phyloP scores from a whole-genome alignment of 768 basidiomycete genomes.

The Lactarius tabidus region DNA sequence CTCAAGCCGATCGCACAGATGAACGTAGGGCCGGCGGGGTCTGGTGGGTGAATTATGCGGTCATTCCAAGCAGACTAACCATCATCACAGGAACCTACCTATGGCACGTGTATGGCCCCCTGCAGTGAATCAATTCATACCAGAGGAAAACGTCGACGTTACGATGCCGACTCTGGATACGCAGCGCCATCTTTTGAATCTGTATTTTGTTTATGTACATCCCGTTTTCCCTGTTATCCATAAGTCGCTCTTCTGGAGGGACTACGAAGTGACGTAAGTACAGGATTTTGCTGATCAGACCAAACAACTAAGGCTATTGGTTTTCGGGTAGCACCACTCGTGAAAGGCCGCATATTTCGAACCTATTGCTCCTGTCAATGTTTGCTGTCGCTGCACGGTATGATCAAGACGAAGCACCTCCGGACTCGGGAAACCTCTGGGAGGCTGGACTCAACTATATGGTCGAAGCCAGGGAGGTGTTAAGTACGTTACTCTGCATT shows the following conservation, averaged over 20 bases:
- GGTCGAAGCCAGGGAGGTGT: constrained; percentile 53
- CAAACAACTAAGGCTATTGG: background rate
- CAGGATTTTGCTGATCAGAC: background rate
- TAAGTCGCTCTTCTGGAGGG: constrained; percentile 61
- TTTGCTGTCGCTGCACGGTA: constrained; percentile 81
- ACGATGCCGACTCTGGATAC: constrained; percentile 55
- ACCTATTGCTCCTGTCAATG: constrained; percentile 71
- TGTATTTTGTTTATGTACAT: constrained; percentile 83
- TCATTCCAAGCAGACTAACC: constrained; percentile 1
- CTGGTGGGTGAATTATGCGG: constrained; percentile 42
- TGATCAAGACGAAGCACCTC: constrained; percentile 43
- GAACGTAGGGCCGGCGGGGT: constrained; percentile 64
- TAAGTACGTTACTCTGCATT: constrained; percentile 45
- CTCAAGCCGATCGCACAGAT: constrained; percentile 59
- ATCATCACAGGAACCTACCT: constrained; percentile 52
- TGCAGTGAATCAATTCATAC: constrained; percentile 41
- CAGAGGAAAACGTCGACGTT: constrained; percentile 43
- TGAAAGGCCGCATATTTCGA: constrained; percentile 52
- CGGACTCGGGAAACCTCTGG: constrained; percentile 56
- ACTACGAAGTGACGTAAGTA: constrained; percentile 40
- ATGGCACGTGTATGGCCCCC: constrained; percentile 76
- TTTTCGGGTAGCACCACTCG: constrained; percentile 42
- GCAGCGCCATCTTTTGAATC: constrained; percentile 63
- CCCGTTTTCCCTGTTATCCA: constrained; percentile 81
- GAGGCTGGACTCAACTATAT: constrained; percentile 65